Percentiles rank a stretch among this genome's conserved stretches.
These are phyloP conservation scores for Penicillium sp. DNA, from an alignment of 2,329 filamentous ascomycete genomes.

Conservation along the genomic window DNA sequence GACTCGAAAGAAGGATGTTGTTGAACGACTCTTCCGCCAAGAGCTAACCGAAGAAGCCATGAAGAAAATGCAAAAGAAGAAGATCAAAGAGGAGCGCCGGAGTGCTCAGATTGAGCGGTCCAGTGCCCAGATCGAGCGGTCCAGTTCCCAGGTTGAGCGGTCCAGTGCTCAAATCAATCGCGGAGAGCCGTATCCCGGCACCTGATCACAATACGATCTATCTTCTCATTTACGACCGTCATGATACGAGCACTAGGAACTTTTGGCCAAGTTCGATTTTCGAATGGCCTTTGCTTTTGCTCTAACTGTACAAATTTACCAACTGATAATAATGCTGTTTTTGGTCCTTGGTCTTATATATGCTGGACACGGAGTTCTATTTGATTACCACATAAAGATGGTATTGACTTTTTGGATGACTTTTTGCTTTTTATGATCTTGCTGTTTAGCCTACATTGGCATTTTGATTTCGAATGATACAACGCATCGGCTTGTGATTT, in stretches of 20 bases:
- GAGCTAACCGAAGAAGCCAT: slow-evolving; percentile 69
- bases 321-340: not conserved
- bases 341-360: slow-evolving; percentile 1
- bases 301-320: slow-evolving; percentile 17
- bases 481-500: not conserved
- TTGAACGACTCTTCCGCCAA: slow-evolving; percentile 73
- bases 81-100: slow-evolving; percentile 40
- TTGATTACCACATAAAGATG: not conserved
- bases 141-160: not conserved
- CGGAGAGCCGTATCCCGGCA: slow-evolving; percentile 14
- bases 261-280: not conserved
- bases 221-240: slow-evolving; percentile 15
- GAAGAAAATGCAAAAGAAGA: slow-evolving; percentile 54
- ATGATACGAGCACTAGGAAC: slow-evolving; percentile 8
- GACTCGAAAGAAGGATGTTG: slow-evolving; percentile 81
- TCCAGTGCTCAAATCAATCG: slow-evolving; percentile 32
- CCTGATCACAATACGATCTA: slow-evolving; percentile 12
- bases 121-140: not conserved
- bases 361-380: slow-evolving; percentile 10
- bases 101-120: slow-evolving; percentile 20
- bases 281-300: not conserved
- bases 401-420: not conserved
- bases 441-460: not conserved
- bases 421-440: not conserved
- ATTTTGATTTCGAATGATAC: not conserved